A percentile compares a stretch with the other conserved stretches of the same genome.
Conservation (phyloP, 1,284 basidiomycete genomes). For the Microbotryum violaceum region DNA sequence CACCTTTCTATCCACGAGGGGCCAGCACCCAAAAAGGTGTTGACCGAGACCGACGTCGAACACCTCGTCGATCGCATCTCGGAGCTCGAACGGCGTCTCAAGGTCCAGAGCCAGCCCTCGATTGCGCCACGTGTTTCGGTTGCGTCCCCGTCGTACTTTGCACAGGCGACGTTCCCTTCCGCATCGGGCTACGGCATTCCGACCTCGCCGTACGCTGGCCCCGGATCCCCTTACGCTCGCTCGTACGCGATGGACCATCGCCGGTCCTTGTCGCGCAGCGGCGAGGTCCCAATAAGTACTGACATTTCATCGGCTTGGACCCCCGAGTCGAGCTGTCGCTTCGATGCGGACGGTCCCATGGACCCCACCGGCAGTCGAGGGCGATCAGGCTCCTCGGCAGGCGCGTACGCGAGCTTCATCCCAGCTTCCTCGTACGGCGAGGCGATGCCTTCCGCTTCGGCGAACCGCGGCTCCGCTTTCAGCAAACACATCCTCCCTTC, state of each 20-base stretch:
- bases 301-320: slow-evolving; percentile 5
- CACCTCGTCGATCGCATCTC: no score
- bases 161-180: neutral
- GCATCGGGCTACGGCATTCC: neutral
- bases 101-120: no score
- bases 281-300: neutral
- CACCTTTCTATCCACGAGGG: no score
- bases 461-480: neutral
- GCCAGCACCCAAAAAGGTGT: no score
- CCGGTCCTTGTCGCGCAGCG: neutral
- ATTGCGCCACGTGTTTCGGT: no score
- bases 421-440: neutral
- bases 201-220: neutral
- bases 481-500: neutral
- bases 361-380: neutral
- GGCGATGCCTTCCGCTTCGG: neutral
- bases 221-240: neutral
- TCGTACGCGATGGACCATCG: slow-evolving; percentile 1
- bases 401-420: neutral
- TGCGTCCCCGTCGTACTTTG: no score
- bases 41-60: no score
- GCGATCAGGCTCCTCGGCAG: neutral
- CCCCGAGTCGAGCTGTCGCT: slow-evolving; percentile 5
- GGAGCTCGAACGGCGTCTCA: no score
- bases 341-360: neutral